These are phyloP conservation scores for Sanghuangporus baumii DNA, from an alignment of 1,284 basidiomycete genomes.

Conservation along the genomic window DNA sequence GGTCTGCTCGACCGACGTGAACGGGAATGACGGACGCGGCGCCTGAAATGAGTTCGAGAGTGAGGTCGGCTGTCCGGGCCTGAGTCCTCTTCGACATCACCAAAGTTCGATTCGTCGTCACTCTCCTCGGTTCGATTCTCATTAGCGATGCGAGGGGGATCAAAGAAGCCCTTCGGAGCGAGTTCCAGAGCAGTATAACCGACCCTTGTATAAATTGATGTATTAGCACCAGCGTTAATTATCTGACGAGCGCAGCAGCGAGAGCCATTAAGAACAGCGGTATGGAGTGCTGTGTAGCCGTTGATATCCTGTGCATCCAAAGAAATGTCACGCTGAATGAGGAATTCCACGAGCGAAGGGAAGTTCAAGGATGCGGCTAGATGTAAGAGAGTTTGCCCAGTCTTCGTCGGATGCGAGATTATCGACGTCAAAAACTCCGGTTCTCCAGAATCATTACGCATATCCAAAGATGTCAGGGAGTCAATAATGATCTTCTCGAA, in stretches of 20 bases:
- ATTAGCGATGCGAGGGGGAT: conserved; percentile 28
- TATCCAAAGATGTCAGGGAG: conserved; percentile 72
- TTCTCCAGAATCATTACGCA: conserved; percentile 36
- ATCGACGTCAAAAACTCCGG: conserved; percentile 35
- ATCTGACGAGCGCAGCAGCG: conserved; percentile 64
- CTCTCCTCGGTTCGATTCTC: conserved; percentile 33
- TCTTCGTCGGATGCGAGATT: conserved; percentile 59
- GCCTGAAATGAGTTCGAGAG: conserved; percentile 28
- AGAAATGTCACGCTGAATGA: conserved; percentile 72
- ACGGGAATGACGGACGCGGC: conserved; percentile 20
- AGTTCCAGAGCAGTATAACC: conserved; percentile 82
- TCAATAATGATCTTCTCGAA: conserved; percentile 78
- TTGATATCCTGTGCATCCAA: conserved; percentile 84
- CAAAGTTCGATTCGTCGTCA: conserved; percentile 62
- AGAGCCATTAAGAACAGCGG: conserved; percentile 72
- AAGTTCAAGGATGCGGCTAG: conserved; percentile 82
- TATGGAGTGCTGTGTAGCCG: conserved; percentile 88
- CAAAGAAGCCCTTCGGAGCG: conserved; percentile 55
- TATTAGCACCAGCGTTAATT: conserved; percentile 74
- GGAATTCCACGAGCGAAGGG: conserved; percentile 62
- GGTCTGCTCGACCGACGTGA: conserved; percentile 14
- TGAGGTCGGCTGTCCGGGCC: conserved; percentile 34
- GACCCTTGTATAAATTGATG: conserved; percentile 67
- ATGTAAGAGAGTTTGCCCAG: conserved; percentile 84
- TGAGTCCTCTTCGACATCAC: conserved; percentile 66